Conservation (phyloP, 1,139 yeast genomes). For the Trichomonascaceae sp. region DNA sequence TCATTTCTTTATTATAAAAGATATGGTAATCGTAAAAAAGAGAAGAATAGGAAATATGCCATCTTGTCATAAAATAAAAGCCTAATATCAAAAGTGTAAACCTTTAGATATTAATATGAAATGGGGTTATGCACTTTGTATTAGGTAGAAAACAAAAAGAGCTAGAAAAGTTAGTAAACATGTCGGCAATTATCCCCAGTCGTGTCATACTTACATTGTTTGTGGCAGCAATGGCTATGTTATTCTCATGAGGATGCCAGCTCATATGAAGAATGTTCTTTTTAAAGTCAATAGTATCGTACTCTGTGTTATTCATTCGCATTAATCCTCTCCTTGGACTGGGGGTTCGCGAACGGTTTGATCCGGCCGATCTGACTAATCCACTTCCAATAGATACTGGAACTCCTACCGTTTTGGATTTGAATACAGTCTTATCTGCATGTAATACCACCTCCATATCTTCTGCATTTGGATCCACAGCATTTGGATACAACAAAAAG, state of each 20-base stretch:
- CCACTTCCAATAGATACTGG: conserved; percentile 30
- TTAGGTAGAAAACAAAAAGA: neutral
- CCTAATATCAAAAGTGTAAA: neutral
- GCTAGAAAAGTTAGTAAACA: neutral
- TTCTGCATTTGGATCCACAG: conserved; percentile 44
- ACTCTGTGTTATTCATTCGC: conserved; percentile 47
- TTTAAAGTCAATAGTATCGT: conserved; percentile 87
- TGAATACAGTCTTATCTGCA: conserved; percentile 97
- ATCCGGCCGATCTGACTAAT: conserved; percentile 7
- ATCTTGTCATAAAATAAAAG: neutral
- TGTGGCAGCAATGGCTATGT: conserved; percentile 97
- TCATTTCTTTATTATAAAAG: neutral
- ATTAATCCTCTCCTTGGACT: conserved; percentile 24
- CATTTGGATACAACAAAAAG: conserved; percentile 92
- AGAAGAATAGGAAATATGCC: neutral
- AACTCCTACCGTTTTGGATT: conserved; percentile 57
- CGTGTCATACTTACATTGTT: conserved; percentile 55
- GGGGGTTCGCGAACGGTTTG: conserved; percentile 16
- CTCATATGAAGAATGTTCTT: conserved; percentile 92
- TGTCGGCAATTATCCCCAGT: neutral
- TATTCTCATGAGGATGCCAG: conserved; percentile 97
- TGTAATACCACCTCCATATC: conserved; percentile 79
- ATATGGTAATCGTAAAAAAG: neutral
- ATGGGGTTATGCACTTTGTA: neutral
- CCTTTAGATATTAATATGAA: neutral